Base-by-base conservation (phyloP, 352 stramenopile genomes). In the Phytophthora sp. region DNA sequence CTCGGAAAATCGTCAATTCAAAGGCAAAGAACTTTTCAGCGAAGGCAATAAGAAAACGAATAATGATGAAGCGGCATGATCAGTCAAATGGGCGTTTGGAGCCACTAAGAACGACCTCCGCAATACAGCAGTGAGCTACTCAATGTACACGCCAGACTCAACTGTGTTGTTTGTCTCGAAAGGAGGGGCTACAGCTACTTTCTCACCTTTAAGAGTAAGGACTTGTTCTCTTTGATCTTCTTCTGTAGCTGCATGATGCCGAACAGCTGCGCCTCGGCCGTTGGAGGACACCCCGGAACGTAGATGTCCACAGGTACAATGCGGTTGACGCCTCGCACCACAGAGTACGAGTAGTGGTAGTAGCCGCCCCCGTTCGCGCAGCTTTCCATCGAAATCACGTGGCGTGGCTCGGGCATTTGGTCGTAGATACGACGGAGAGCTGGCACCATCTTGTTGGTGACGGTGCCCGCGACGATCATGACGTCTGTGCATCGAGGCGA, bases 401-500 rank as follows among this genome's bases (percentile, higher is more conserved):
- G 99, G 39, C 97, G 88, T 17, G 97, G 97, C 75, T 99, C 96
- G 5, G 97, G 95, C 96, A 99, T 99, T 79, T 99, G 97, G 83
- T 99, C 97, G 82, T 98, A 98, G 17, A 99, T 87, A 49, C 84
- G 81, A 34, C 96, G 84, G 8, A 99, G 82, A 15, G 97, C 97
- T 1, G 97, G 97, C 13, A 96, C 97, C 97, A 99, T 99, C 75
- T 99, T 99, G 86, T 99, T 99, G 53, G 96, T 99, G 21, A 99
- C 73, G 6, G 97, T 99, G 3, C 97, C 97, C 5, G 97, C 95
- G 18, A 99, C 96, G 77, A 99, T 98, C 97, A 99, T 99, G 15
- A 99, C 92, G 79, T 99, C 97, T 3, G 91, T 96, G 70, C 98
- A 88, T 50, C 91, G 87, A 6, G 89, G 89, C 42, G 79, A 90